Percentiles rank a stretch among this genome's conserved stretches.
Conservation (phyloP, 2,329 filamentous ascomycete genomes). For the Myriangium duriaei region DNA sequence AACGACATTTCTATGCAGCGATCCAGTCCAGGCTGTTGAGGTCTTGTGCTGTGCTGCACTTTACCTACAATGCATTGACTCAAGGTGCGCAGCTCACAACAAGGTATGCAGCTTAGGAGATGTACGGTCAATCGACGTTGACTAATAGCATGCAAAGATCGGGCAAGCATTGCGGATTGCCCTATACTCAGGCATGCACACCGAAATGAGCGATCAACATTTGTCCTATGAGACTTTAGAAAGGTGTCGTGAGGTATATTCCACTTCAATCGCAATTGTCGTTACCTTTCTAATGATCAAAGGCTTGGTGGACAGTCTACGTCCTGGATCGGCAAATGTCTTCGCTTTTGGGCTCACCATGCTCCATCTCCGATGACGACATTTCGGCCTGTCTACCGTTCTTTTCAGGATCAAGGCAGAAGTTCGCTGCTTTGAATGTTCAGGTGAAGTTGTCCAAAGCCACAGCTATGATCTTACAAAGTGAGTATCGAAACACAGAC, state of each 20-base stretch:
- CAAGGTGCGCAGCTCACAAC: slow-evolving; percentile 34
- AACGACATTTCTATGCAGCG: slow-evolving; percentile 27
- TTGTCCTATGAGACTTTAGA: slow-evolving; percentile 31
- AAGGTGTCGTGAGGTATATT: slow-evolving; percentile 36
- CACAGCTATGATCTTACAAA: slow-evolving; percentile 33
- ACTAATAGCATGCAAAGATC: slow-evolving; percentile 23
- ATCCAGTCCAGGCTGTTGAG: slow-evolving; percentile 37
- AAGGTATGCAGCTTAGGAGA: too few relatives aligned
- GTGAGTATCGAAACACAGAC: slow-evolving; percentile 22
- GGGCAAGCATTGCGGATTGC: slow-evolving; percentile 41
- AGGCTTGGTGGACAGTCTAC: slow-evolving; percentile 46
- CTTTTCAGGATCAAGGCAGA: slow-evolving; percentile 29
- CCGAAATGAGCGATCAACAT: slow-evolving; percentile 35
- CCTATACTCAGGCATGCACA: slow-evolving; percentile 40
- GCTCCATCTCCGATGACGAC: slow-evolving; percentile 39
- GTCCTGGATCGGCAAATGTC: slow-evolving; percentile 43
- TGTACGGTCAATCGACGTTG: slow-evolving; percentile 2
- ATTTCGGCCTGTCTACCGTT: slow-evolving; percentile 35
- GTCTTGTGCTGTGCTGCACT: slow-evolving; percentile 40
- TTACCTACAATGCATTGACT: slow-evolving; percentile 41
- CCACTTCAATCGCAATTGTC: too few relatives aligned
- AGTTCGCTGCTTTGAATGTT: slow-evolving; percentile 30
- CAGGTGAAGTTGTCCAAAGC: slow-evolving; percentile 36
- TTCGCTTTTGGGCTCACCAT: slow-evolving; percentile 40
- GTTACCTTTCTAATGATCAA: too few relatives aligned